Conservation (phyloP, 2,329 filamentous ascomycete genomes). For the Aschersonia sp. region DNA sequence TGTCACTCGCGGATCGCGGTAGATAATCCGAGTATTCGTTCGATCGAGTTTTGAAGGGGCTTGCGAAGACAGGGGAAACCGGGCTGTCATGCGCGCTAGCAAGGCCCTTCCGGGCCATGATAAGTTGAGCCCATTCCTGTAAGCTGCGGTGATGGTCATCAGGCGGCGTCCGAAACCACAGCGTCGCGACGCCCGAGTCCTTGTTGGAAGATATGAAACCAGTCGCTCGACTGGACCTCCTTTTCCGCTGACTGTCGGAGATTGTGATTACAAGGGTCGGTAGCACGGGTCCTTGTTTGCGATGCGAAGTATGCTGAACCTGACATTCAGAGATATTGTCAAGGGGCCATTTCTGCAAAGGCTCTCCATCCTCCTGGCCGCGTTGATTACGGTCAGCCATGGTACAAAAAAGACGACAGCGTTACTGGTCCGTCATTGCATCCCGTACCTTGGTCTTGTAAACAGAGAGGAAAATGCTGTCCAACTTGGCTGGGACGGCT, state of each 20-base stretch:
- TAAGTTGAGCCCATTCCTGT: slow-evolving; percentile 44
- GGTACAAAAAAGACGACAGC: neutral
- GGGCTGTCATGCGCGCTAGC: slow-evolving; percentile 35
- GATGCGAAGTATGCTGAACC: slow-evolving; percentile 42
- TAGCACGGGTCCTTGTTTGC: slow-evolving; percentile 44
- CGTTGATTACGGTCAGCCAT: slow-evolving; percentile 2
- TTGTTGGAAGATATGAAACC: slow-evolving; percentile 36
- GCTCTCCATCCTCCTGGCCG: slow-evolving; percentile 33
- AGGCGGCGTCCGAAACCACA: slow-evolving; percentile 40
- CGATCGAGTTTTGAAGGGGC: slow-evolving; percentile 31
- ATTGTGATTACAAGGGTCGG: slow-evolving; percentile 46
- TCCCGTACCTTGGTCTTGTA: slow-evolving; percentile 38
- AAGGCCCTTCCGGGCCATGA: slow-evolving; percentile 29
- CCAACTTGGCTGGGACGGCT: slow-evolving; percentile 17
- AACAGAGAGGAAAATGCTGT: slow-evolving; percentile 34
- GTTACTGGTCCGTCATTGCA: neutral
- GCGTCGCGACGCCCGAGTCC: slow-evolving; percentile 29
- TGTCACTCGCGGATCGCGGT: slow-evolving; percentile 28
- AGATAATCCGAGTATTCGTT: slow-evolving; percentile 27
- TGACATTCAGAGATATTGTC: slow-evolving; percentile 39
- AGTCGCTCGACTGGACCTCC: slow-evolving; percentile 47
- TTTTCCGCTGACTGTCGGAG: slow-evolving; percentile 46
- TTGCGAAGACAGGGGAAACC: slow-evolving; percentile 36
- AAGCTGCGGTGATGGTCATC: slow-evolving; percentile 38
- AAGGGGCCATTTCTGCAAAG: slow-evolving; percentile 37